phyloP scores from a whole-genome alignment of 495 filamentous ascomycete genomes.

The Platismatia glauca region DNA sequence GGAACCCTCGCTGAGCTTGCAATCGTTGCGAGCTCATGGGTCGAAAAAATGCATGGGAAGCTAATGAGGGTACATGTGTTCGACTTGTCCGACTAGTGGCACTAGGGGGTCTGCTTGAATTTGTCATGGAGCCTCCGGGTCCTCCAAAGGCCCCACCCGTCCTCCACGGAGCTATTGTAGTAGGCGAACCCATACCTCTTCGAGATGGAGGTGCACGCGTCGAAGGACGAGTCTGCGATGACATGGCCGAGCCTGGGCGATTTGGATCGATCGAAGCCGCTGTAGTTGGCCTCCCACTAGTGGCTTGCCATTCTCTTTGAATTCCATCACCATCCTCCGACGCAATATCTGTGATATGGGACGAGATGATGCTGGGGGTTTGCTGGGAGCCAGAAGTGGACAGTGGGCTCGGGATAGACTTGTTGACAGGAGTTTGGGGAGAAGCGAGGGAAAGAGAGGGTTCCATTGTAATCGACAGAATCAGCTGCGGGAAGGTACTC shows the following conservation, averaged over 20 bases:
- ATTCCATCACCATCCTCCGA: constrained; percentile 42
- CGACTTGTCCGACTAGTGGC: constrained; percentile 66
- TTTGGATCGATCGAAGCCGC: constrained; percentile 25
- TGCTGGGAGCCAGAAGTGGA: constrained; percentile 17
- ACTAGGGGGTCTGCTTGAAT: constrained; percentile 46
- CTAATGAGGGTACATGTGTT: constrained; percentile 82
- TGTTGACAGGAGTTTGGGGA: constrained; percentile 16
- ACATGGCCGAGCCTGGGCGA: constrained; percentile 31
- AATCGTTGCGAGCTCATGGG: constrained; percentile 95
- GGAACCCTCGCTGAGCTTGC: constrained; percentile 73
- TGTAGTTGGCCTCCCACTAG: constrained; percentile 32
- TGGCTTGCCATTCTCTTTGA: constrained; percentile 12
- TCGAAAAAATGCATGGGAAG: constrained; percentile 84
- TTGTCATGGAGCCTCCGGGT: constrained; percentile 27
- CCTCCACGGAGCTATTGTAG: constrained; percentile 25
- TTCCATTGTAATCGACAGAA: constrained; percentile 10
- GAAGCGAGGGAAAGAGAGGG: constrained; percentile 1
- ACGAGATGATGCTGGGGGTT: constrained; percentile 66
- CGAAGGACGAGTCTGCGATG: constrained; percentile 39
- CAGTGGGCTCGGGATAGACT: constrained; percentile 27
- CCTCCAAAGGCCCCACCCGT: constrained; percentile 30
- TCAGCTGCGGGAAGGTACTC: background rate
- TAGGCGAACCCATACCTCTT: constrained; percentile 33
- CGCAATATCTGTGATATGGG: constrained; percentile 72
- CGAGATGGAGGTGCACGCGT: constrained; percentile 36